Conservation (phyloP, 1,139 yeast genomes). For the Suhomyces atakaporum region DNA sequence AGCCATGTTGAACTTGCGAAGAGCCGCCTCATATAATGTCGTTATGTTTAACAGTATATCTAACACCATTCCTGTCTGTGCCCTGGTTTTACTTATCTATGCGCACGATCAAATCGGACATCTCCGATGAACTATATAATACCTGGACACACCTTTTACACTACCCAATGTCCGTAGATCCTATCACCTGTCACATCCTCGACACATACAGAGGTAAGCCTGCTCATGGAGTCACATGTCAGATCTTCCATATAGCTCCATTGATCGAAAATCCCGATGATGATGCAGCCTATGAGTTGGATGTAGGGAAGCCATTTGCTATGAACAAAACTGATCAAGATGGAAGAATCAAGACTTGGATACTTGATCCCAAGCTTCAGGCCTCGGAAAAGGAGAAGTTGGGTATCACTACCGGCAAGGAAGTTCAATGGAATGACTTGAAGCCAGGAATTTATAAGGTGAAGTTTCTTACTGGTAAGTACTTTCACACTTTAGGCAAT, state of each 20-base stretch:
- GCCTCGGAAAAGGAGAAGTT: slow-evolving; percentile 20
- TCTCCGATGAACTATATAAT: slow-evolving; percentile 9
- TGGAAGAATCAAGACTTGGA: slow-evolving; percentile 78
- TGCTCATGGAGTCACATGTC: slow-evolving; percentile 66
- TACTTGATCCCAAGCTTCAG: slow-evolving; percentile 40
- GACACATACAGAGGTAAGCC: slow-evolving; percentile 87
- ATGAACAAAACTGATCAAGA: slow-evolving; percentile 69
- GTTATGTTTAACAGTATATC: no score
- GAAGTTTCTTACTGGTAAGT: slow-evolving; percentile 71
- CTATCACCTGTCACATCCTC: slow-evolving; percentile 83
- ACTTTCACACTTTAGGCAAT: slow-evolving; percentile 45
- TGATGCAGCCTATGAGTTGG: slow-evolving; percentile 31
- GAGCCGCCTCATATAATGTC: no score
- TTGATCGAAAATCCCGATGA: slow-evolving; percentile 26
- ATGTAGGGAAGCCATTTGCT: slow-evolving; percentile 49
- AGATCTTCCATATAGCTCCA: slow-evolving; percentile 45
- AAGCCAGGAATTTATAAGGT: slow-evolving; percentile 70
- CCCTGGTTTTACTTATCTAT: no score
- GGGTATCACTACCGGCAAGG: slow-evolving; percentile 32
- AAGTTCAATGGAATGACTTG: slow-evolving; percentile 43
- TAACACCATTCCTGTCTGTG: no score
- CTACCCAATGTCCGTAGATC: slow-evolving; percentile 34
- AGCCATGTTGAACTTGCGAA: neutral
- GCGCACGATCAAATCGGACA: slow-evolving; percentile 11
- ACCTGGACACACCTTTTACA: neutral